Base-by-base conservation (phyloP, 2,329 filamentous ascomycete species). In the Stagonosporopsis tanaceti region DNA sequence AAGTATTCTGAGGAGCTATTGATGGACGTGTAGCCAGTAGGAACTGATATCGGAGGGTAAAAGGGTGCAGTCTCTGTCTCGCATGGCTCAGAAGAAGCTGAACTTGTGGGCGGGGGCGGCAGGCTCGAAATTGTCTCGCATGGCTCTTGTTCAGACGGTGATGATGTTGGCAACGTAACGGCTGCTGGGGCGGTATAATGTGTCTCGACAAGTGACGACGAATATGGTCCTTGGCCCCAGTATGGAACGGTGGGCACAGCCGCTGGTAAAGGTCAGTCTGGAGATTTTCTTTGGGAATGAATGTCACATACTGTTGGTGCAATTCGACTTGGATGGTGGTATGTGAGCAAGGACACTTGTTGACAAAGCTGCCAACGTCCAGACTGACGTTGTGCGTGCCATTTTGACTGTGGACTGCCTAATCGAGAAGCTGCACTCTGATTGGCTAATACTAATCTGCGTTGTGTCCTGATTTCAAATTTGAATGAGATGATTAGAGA, bases 331-430 rank as follows among this genome's bases (percentile, higher is more conserved):
- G 6, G 39, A 30, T 24, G 45, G 25, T 12, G 7, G 25, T 12
- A 9, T 45, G 50, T 60, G 61, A 42, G 57, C 64, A 6, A 66
- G 20, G 4, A 60, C 65, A 38, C 53, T 40, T 15, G 47, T 54
- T 14, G 67, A 64, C n/a, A 70, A 40, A 27, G 59, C 60, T 34
- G 57, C 45, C 47, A 70, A 45, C 20, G 58, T 39, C 61, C 63
- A 66, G 17, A 68, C n/a, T 9, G 59, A 60, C 4, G 45, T 51
- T 50, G 34, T 50, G 42, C 46, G 44, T 32, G 57, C 50, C 70
- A 73, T 73, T 14, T 12, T 65, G 53, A 50, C 48, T 51, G 9
- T 53, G 9, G 12, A 17, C 45, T 34, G 42, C 38, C 17, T 39
- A 25, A 42, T 34, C 47, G 41, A 42, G 53, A 39, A 41, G 39